These are phyloP conservation scores for Neonectria magnoliae DNA, from an alignment of 2,329 filamentous ascomycete species.

Conservation along the genomic window DNA sequence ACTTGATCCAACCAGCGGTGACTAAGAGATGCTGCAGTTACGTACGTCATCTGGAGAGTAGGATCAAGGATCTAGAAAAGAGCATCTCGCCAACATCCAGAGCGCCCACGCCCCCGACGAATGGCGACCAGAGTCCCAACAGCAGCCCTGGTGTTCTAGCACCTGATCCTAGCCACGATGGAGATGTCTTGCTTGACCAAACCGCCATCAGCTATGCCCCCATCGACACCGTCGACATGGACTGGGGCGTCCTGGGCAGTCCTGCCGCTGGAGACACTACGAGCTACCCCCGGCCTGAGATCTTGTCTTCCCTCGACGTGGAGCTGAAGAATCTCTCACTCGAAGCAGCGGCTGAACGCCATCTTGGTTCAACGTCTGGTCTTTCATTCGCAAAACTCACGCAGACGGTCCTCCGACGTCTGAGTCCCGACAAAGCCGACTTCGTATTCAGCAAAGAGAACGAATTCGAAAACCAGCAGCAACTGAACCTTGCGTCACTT, in stretches of 20 bases:
- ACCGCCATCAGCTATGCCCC: conserved; percentile 14
- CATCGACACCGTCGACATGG: neutral
- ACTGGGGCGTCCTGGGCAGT: neutral
- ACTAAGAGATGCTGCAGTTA: conserved; percentile 26
- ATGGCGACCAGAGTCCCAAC: neutral
- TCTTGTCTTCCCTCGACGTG: conserved; percentile 39
- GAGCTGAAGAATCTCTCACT: conserved; percentile 53
- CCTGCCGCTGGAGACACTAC: neutral
- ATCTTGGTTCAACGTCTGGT: conserved; percentile 56
- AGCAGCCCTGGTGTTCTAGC: neutral
- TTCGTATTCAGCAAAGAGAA: conserved; percentile 50
- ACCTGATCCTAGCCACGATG: neutral
- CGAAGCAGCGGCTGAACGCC: conserved; percentile 55
- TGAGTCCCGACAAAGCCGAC: conserved; percentile 54
- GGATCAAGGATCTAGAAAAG: conserved; percentile 34
- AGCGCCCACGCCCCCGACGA: neutral
- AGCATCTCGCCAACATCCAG: neutral
- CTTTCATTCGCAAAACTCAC: conserved; percentile 56
- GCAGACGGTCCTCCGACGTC: conserved; percentile 52
- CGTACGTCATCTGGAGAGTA: conserved; percentile 48
- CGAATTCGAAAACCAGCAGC: conserved; percentile 8
- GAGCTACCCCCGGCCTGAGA: neutral
- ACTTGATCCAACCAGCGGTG: neutral
- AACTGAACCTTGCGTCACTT: conserved; percentile 38
- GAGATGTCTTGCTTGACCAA: conserved; percentile 2